Evolutionary conservation across 306 rosid species (phyloP), one percentile per base, ranked within the genome.

Genomic region (Alnus glutinosa): DNA sequence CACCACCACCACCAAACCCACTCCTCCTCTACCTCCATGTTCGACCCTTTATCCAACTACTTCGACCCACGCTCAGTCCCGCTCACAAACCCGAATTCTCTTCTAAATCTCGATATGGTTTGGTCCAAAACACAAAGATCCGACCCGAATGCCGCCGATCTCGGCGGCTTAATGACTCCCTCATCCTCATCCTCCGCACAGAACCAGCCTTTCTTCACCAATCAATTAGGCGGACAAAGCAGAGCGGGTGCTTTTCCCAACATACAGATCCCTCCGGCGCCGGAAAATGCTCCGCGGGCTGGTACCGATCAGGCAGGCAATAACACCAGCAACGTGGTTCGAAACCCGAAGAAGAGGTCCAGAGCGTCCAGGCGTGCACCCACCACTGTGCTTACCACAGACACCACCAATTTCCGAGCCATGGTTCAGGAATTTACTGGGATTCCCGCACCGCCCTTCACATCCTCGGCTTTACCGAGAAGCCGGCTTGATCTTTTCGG

Each of bases 371-470:
- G 99, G 78, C 93, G 99, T 32, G 98, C 99, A 37, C 99, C 99
- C 7, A 96, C 99, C 4, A 96, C 99, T 0, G 97, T 96, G 2
- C 79, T 96, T 4, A 96, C 94, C 2, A 96, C 99, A 1, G 97
- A 93, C 86, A 96, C 99, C 19, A 76, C 94, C 0, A 96, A 96
- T 86, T 96, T 96, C 86, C 74, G 99, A 88, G 97, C 99, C 85
- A 96, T 96, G 99, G 99, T 96, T 77, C 99, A 96, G 72, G 98
- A 96, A 84, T 96, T 96, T 77, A 96, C 99, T 13, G 99, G 99
- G 49, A 93, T 96, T 44, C 99, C 99, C 7, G 94, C 97, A 6
- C 98, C 91, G 0, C 98, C 99, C 4, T 96, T 96, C 79, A 66
- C 93, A 2, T 85, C 92, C 3, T 90, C 97, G 1, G 73, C 89